Percentiles rank a stretch among this genome's conserved stretches.
These are phyloP conservation scores for Daedaleopsis sinensis DNA, from an alignment of 768 basidiomycete species.

Conservation along the genomic window DNA sequence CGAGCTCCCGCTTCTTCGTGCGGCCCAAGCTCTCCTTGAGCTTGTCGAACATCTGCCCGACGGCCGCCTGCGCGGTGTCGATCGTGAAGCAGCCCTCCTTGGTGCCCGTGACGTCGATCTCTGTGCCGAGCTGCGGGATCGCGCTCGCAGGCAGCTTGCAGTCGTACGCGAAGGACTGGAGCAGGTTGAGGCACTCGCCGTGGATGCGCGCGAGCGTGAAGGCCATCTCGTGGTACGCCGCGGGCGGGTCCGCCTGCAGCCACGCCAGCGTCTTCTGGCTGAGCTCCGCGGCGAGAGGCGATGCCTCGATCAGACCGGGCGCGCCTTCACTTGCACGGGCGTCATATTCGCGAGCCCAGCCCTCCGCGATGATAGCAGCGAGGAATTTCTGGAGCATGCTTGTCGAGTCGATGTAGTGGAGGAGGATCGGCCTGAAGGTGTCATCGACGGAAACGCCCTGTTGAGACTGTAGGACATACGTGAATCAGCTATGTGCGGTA, in stretches of 20 bases:
- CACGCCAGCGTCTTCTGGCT: constrained; percentile 67
- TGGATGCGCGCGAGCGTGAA: constrained; percentile 80
- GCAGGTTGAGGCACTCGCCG: constrained; percentile 73
- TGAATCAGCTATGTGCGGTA: background rate
- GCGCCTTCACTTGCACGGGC: constrained; percentile 30
- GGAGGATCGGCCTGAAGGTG: constrained; percentile 74
- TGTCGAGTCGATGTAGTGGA: constrained; percentile 81
- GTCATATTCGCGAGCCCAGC: constrained; percentile 79
- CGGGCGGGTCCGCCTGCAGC: constrained; percentile 75
- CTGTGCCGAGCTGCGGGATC: constrained; percentile 77
- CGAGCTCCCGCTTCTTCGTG: constrained; percentile 78
- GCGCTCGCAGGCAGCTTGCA: constrained; percentile 82
- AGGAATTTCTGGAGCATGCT: constrained; percentile 93
- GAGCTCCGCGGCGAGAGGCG: constrained; percentile 66
- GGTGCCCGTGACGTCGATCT: constrained; percentile 74
- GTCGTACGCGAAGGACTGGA: constrained; percentile 83
- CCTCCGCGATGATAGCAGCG: constrained; percentile 83
- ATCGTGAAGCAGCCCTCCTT: constrained; percentile 75
- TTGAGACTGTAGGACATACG: constrained; percentile 1
- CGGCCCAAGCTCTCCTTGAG: constrained; percentile 77
- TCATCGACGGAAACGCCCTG: constrained; percentile 50
- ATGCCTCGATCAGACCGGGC: constrained; percentile 53
- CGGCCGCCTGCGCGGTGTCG: constrained; percentile 70
- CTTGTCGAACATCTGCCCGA: constrained; percentile 68
- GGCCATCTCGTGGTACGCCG: constrained; percentile 91